phyloP scores from a whole-genome alignment of 345 rosid genomes.

The Salix caprea region DNA sequence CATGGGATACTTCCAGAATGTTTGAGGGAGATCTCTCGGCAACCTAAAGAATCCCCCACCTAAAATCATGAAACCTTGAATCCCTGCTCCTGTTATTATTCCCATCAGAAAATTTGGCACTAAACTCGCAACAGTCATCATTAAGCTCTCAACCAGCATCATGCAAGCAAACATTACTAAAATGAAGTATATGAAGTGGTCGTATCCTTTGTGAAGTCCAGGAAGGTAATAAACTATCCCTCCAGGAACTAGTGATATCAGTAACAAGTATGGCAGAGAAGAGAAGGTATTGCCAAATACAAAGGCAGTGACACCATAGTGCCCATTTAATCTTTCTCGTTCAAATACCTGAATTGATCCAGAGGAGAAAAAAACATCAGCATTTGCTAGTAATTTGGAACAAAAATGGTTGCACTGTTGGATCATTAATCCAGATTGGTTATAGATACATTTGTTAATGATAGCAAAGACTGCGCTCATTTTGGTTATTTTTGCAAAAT shows the following conservation, averaged over 20 bases:
- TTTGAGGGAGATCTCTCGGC: slow-evolving; percentile 40
- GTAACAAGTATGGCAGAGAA: slow-evolving; percentile 33
- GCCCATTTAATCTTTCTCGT: slow-evolving; percentile 57
- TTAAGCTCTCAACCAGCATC: slow-evolving; percentile 50
- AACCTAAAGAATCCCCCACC: slow-evolving; percentile 48
- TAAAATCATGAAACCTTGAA: slow-evolving; percentile 48
- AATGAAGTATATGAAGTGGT: slow-evolving; percentile 34
- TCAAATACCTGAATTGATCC: slow-evolving; percentile 34
- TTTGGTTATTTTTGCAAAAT: no score
- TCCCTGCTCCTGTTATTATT: slow-evolving; percentile 47
- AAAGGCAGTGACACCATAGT: slow-evolving; percentile 38
- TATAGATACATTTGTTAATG: no score
- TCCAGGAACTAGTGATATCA: slow-evolving; percentile 43
- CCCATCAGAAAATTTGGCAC: slow-evolving; percentile 55
- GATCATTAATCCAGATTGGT: no score
- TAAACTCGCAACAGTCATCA: slow-evolving; percentile 51
- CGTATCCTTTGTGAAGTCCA: slow-evolving; percentile 33
- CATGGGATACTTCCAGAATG: slow-evolving; percentile 45
- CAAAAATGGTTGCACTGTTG: background rate
- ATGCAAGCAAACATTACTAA: slow-evolving; percentile 31
- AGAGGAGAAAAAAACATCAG: background rate
- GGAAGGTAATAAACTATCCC: slow-evolving; percentile 30
- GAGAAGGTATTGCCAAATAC: slow-evolving; percentile 44
- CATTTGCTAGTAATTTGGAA: background rate
- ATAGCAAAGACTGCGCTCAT: no score